phyloP scores from a whole-genome alignment of 1,284 basidiomycete species.

The Vanrija humicola region DNA sequence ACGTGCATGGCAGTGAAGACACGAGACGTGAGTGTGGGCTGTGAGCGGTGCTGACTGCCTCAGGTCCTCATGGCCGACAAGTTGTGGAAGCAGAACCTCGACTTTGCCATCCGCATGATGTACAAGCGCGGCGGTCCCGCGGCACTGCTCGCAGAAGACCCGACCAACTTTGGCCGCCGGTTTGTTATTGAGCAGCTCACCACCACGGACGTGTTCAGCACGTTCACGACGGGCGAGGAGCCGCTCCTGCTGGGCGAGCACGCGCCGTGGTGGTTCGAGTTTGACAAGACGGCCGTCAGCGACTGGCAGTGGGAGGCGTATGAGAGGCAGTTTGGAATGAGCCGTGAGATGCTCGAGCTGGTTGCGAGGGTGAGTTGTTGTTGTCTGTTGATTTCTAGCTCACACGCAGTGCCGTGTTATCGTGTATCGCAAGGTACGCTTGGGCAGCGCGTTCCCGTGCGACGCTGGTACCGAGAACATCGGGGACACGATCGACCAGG shows the following conservation, averaged over 20 bases:
- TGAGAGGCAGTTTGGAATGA: constrained; percentile 20
- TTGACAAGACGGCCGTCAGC: background rate
- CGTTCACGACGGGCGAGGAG: constrained; percentile 17
- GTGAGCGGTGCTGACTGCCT: background rate
- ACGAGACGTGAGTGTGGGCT: constrained; percentile 3
- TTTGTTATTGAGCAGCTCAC: constrained; percentile 20
- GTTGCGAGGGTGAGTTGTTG: constrained; percentile 13
- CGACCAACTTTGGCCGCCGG: constrained; percentile 13
- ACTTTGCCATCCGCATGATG: constrained; percentile 17
- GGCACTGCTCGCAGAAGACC: constrained; percentile 5
- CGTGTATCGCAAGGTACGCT: constrained; percentile 7
- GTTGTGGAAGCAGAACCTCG: constrained; percentile 14
- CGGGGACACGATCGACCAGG: constrained; percentile 1
- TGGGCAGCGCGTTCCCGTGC: background rate
- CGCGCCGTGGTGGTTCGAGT: constrained; percentile 18
- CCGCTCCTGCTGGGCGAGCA: constrained; percentile 14
- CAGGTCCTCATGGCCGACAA: constrained; percentile 7
- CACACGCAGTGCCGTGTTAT: constrained; percentile 6
- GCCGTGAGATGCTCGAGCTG: constrained; percentile 18
- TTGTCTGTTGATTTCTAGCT: background rate
- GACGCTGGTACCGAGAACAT: constrained; percentile 4
- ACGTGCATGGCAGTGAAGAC: constrained; percentile 14
- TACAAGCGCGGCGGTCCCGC: constrained; percentile 14
- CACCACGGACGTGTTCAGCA: constrained; percentile 18
- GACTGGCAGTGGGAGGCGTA: constrained; percentile 17